Base-by-base conservation (phyloP, 345 rosid species). In the thale cress (Arabidopsis thaliana) region DNA sequence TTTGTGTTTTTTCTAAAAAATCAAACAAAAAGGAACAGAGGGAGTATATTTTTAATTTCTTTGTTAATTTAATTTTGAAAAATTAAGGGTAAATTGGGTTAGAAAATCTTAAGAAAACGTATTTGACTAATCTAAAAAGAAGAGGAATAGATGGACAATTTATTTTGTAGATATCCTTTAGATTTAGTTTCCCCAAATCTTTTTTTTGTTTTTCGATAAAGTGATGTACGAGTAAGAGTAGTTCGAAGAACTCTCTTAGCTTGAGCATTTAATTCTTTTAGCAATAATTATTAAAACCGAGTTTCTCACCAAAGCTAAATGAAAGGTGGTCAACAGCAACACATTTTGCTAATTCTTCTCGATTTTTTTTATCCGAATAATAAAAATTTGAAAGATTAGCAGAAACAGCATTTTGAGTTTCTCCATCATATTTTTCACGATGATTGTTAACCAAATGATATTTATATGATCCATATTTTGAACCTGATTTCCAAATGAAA, bases 261-360 rank as follows among this genome's bases (percentile, higher is more conserved):
- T 13, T 62, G 37, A 12, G 67, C 37, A 62, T 62, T 62, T 42
- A 42, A 62, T 7, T 51, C 24, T 7, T 40, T 62, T 25, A 7
- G 37, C 37, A 62, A 24, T 62, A 25, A 25, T 42, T 42, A 42
- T 13, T 62, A 25, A 62, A 62, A 25, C 37, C 36, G 4, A 40
- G 13, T 3, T 62, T 61, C 42, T 62, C 51, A 0, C 13, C 37
- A 42, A 62, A 62, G 4, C 37, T 62, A 62, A 60, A 62, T 25
- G 51, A 7, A 42, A 62, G 14, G 42, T 62, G 67, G 7, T 62
- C 22, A 42, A 62, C 37, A 1, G 51, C 24, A 41, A 62, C 67
- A 62, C 20, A 62, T 14, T 62, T 42, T 7, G 51, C 37, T 62
- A 24, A 41, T 41, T 61, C 66, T 61, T 41, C 36, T 40, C 6